phyloP scores from a whole-genome alignment of 345 rosid genomes.

The Conringia planisiliqua region DNA sequence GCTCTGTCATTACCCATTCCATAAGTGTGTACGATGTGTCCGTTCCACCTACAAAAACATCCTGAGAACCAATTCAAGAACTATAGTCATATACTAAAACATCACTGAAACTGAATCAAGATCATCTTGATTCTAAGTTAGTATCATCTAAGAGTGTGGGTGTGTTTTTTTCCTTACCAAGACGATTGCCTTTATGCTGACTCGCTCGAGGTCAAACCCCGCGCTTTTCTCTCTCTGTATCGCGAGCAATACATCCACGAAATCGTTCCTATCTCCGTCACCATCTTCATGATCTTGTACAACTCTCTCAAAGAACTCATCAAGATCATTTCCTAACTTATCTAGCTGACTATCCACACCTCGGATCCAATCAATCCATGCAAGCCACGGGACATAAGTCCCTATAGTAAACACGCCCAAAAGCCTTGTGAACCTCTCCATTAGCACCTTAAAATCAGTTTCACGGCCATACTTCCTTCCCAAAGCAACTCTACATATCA shows the following conservation, averaged over 20 bases:
- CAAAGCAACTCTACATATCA: constrained; percentile 50
- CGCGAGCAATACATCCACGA: constrained; percentile 28
- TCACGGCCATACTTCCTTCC: constrained; percentile 51
- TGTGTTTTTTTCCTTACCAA: constrained; percentile 30
- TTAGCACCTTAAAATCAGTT: constrained; percentile 34
- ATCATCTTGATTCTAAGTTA: no score
- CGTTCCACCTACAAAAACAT: constrained; percentile 39
- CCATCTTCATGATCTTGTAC: constrained; percentile 25
- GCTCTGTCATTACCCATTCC: constrained; percentile 49
- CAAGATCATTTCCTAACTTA: constrained; percentile 27
- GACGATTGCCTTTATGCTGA: constrained; percentile 41
- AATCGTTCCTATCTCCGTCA: not conserved
- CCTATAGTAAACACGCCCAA: constrained; percentile 42
- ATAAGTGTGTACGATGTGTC: constrained; percentile 31
- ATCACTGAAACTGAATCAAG: not conserved
- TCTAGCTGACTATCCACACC: constrained; percentile 24
- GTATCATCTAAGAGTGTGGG: not conserved
- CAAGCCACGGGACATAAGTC: constrained; percentile 54
- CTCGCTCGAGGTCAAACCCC: constrained; percentile 31
- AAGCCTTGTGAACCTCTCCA: constrained; percentile 28
- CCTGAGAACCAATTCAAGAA: constrained; percentile 22
- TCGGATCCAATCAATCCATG: constrained; percentile 37
- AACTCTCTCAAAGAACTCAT: constrained; percentile 31
- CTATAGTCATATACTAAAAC: not conserved
- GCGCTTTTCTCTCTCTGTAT: constrained; percentile 31